Evolutionary conservation across 805 yeast species (phyloP), one percentile per base, ranked within the genome.

Genomic region (Yamadazyma kitorensis): DNA sequence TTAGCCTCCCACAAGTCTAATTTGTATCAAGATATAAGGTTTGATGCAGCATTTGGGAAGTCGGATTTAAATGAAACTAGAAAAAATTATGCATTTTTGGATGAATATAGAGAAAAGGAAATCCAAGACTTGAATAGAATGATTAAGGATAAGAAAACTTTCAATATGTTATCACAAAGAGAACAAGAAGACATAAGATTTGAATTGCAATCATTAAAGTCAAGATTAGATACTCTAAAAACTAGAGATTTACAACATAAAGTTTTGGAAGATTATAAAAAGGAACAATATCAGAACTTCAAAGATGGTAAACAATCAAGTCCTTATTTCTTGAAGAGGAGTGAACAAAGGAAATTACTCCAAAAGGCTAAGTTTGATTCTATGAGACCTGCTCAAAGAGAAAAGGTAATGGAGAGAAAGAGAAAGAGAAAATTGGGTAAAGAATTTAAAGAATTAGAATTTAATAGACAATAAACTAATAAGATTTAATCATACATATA

Each of bases 41-140:
- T 93, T 55, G 96, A 93, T 57, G 74, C 91, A 3, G 88, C 96
- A 0, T 78, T 78, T 43, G 98, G 98, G 37, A 82, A 78, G 48
- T 86, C 93, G 1, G 91, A 89, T 54, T 61, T 75, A 39, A 63
- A 68, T 20, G 68, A 71, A 39, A 74, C 85, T 12, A 70, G 97
- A 40, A 76, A 78, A 49, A 81, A 91, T 51, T 93, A 93, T 62
- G 73, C 77, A 27, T 93, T 93, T 53, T 62, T 93, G 38, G 95
- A 88, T 57, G 88, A 83, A 24, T 93, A 93, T 56, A 73, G 98
- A 55, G 70, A 80, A 44, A 57, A 68, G 6, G 98, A 93, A 54
- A 69, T 93, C 24, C 45, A 59, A 2, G 76, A 80, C 27, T 69
- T 91, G 67, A 68, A 76, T 31, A 43, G 55, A 13, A 55, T 80